Percentiles rank a stretch among this genome's conserved stretches.
phyloP scores from a whole-genome alignment of 2,329 filamentous ascomycete genomes.

The Arthrobotrys iridis region DNA sequence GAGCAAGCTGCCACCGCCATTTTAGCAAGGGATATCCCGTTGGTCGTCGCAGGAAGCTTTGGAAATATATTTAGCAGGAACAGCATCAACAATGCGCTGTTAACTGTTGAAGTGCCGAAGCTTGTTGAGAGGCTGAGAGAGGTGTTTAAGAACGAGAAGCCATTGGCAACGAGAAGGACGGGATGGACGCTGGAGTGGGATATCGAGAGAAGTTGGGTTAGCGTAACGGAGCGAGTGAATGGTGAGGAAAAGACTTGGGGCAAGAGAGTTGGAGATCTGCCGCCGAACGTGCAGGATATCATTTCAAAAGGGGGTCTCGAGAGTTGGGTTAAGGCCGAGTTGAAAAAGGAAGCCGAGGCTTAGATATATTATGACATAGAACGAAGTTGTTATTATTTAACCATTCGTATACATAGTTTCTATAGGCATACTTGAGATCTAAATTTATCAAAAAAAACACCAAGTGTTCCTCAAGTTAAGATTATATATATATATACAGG shows the following conservation, averaged over 20 bases:
- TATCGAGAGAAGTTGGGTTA: conserved; percentile 75
- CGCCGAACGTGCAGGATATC: conserved; percentile 86
- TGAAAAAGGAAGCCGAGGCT: conserved; percentile 60
- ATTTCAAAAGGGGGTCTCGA: conserved; percentile 80
- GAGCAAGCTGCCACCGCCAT: conserved; percentile 92
- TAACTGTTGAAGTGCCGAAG: conserved; percentile 75
- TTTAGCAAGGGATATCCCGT: conserved; percentile 79
- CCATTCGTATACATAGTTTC: too few species aligned
- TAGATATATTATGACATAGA: background rate
- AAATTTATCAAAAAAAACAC: too few species aligned
- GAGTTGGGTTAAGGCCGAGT: conserved; percentile 81
- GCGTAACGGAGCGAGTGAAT: conserved; percentile 71
- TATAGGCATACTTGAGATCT: too few species aligned
- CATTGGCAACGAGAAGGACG: conserved; percentile 74
- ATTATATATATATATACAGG: too few species aligned
- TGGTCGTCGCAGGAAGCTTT: conserved; percentile 83
- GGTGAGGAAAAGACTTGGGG: conserved; percentile 71
- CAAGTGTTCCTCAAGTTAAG: too few species aligned
- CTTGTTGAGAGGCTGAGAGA: conserved; percentile 74
- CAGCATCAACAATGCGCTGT: conserved; percentile 80
- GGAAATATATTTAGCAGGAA: conserved; percentile 84
- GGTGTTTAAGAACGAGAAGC: conserved; percentile 67
- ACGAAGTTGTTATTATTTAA: background rate
- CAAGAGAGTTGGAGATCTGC: conserved; percentile 82
- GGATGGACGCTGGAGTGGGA: conserved; percentile 89